Evolutionary conservation across 108 stramenopile species (phyloP), one percentile per base, ranked within the genome.

Genomic region (Nitzschia sp.): DNA sequence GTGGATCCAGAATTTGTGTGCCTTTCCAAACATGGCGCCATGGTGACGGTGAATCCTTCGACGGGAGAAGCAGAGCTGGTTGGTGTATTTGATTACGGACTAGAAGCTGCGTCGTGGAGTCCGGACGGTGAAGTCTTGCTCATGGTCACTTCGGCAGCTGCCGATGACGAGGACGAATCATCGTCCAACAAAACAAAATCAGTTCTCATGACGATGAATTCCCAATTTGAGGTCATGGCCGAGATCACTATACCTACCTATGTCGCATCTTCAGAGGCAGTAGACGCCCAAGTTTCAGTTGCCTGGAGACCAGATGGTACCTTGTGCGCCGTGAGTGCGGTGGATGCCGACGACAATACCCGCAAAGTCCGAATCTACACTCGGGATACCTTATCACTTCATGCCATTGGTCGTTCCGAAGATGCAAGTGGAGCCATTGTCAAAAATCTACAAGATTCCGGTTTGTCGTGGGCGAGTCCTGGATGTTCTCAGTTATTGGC

Each of bases 151-250:
- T 80, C 80, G 67, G 76, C 84, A 17, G 73, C 53, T 66, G 79
- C 70, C 26, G 87, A 88, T 9, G 85, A 90, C 29, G 88, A 82
- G 25, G 71, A 71, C 56, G 54, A 62, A 36, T 42, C 68, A 5
- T n/a, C n/a, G n/a, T n/a, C n/a, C n/a, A n/a, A n/a, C n/a, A 51
- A 66, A 70, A 55, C 49, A n/a, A 76, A 54, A 60, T 79, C 89
- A 11, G 87, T 87, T 54, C 73, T 95, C 24, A 82, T 95, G 77
- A 85, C 85, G 28, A 92, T 95, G 94, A 92, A 89, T 71, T 54
- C 81, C 35, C 85, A 89, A 46, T 95, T 82, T 59, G 91, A 95
- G 54, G 88, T 92, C 24, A 64, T 95, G 32, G 72, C 85, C 1
- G 94, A 95, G 67, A 69, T 89, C 24, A 80, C 55, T 59, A 81